Conservation (phyloP, 208 protist species). For the Leishmania turanica region DNA sequence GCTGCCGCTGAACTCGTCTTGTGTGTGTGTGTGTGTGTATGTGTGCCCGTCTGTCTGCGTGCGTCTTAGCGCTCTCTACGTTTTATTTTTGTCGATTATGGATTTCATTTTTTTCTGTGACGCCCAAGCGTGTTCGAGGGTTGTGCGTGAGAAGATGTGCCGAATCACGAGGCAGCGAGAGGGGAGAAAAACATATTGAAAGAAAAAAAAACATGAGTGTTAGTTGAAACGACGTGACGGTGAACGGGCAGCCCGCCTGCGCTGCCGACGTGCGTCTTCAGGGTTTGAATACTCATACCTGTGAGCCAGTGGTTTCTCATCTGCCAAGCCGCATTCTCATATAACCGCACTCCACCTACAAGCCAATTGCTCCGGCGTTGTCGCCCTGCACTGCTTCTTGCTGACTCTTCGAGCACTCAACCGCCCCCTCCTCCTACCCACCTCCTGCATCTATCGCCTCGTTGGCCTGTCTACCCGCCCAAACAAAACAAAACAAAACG, state of each 20-base stretch:
- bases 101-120: not conserved
- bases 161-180: not conserved
- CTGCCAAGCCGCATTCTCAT: not conserved
- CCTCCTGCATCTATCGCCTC: not conserved
- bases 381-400: not conserved
- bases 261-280: not conserved
- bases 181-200: not conserved
- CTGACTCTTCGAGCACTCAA: not conserved
- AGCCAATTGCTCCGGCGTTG: not conserved
- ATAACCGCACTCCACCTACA: not conserved
- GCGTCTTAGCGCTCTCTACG: not conserved
- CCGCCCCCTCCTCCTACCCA: not conserved
- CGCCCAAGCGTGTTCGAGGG: not conserved
- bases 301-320: not conserved
- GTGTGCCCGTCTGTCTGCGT: not conserved
- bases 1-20: not conserved
- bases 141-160: not conserved
- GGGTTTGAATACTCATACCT: not conserved
- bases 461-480: not conserved
- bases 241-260: not conserved
- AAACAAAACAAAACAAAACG: not conserved
- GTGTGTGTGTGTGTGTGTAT: constrained; percentile 5
- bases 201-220: not conserved
- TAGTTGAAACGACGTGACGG: not conserved
- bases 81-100: not conserved